These are phyloP conservation scores for Sequoia sempervirens DNA, from an alignment of 75 land plant species.

Conservation along the genomic window DNA sequence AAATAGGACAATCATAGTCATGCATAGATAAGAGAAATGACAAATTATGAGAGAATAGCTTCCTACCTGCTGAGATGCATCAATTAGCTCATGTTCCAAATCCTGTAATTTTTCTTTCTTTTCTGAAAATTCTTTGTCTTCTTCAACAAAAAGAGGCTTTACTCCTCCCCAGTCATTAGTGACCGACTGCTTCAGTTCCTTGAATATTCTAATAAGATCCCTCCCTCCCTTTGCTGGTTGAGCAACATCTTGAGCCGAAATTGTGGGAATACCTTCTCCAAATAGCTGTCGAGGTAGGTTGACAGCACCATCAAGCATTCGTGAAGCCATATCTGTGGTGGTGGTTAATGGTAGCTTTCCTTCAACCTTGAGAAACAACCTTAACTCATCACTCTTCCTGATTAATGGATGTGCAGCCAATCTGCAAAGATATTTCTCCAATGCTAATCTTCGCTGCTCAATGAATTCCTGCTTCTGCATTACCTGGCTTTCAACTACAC, in stretches of 20 bases:
- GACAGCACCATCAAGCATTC: slow-evolving; percentile 90
- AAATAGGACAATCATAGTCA: neutral
- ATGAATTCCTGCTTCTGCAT: slow-evolving; percentile 89
- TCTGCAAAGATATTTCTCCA: slow-evolving; percentile 70
- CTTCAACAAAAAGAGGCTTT: slow-evolving; percentile 62
- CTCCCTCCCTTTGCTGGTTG: slow-evolving; percentile 83
- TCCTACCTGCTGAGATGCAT: slow-evolving; percentile 81
- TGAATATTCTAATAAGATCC: slow-evolving; percentile 75
- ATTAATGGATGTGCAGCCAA: slow-evolving; percentile 74
- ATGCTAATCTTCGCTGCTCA: slow-evolving; percentile 63
- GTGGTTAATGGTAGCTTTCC: slow-evolving; percentile 63
- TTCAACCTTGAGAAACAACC: slow-evolving; percentile 57
- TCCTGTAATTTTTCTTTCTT: slow-evolving; percentile 77
- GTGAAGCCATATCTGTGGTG: slow-evolving; percentile 76
- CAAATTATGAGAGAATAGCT: neutral
- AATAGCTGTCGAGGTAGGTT: slow-evolving; percentile 65
- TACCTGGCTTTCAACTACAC: slow-evolving; percentile 79
- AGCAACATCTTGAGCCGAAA: slow-evolving; percentile 52
- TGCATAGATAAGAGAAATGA: slow-evolving; percentile 2
- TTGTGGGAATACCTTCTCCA: slow-evolving; percentile 37
- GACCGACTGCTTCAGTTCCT: slow-evolving; percentile 93
- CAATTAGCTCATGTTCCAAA: slow-evolving; percentile 64
- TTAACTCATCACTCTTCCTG: slow-evolving; percentile 66
- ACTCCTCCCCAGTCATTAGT: slow-evolving; percentile 77
- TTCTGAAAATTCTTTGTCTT: slow-evolving; percentile 86